Conservation (phyloP, 441 rosid species). For the Syzygium syzygioides region DNA sequence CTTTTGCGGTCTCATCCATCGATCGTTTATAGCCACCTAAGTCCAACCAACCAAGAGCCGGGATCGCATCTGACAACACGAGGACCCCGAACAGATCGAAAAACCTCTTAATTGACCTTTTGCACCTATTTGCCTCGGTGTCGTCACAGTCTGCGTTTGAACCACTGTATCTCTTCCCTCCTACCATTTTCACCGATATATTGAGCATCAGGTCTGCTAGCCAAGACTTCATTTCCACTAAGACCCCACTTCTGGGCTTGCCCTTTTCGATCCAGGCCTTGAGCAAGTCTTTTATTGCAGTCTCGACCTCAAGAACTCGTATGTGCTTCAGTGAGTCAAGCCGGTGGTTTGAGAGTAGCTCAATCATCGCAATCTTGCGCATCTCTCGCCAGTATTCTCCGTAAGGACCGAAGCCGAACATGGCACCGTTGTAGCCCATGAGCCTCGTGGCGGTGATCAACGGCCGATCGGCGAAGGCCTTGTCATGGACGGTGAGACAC, state of each 20-base stretch:
- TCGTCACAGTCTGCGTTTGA: background rate
- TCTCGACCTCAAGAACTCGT: background rate
- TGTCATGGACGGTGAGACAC: background rate
- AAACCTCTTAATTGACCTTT: conserved; percentile 14
- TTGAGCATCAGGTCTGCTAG: background rate
- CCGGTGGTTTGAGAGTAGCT: background rate
- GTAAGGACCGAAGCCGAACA: background rate
- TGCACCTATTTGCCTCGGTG: background rate
- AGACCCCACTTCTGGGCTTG: background rate
- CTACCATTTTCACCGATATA: background rate
- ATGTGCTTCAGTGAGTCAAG: background rate
- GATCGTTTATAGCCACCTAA: conserved; percentile 19
- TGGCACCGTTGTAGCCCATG: background rate
- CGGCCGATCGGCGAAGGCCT: background rate
- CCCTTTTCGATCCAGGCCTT: background rate
- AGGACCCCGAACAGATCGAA: conserved; percentile 16
- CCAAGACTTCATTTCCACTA: background rate
- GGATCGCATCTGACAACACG: conserved; percentile 28
- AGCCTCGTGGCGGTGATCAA: background rate
- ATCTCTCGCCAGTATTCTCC: background rate
- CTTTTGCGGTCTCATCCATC: conserved; percentile 28
- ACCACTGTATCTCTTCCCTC: background rate
- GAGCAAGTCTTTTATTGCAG: background rate
- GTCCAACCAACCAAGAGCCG: conserved; percentile 37
- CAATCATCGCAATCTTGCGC: background rate